phyloP scores from a whole-genome alignment of 108 stramenopile species.

The Schizochytrium sp. region DNA sequence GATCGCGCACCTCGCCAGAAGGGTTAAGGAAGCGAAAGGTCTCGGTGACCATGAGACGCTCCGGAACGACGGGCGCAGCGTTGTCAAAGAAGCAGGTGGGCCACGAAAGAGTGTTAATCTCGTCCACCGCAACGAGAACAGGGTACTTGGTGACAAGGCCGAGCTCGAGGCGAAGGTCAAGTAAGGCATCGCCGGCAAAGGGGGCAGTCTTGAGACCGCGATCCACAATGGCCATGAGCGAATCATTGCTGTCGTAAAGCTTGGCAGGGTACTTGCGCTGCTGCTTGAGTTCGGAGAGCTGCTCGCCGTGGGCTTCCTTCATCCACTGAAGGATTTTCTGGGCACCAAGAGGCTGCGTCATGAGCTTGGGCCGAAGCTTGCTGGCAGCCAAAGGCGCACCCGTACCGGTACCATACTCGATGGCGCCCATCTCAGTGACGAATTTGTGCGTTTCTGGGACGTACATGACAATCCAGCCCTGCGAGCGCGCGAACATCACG shows the following conservation, averaged over 20 bases:
- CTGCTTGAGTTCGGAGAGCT: background rate
- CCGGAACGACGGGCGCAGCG: background rate
- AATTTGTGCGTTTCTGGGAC: background rate
- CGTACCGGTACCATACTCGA: background rate
- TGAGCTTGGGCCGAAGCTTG: background rate
- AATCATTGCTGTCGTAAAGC: background rate
- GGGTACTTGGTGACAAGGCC: background rate
- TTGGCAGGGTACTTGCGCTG: background rate
- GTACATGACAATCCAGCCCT: conserved; percentile 23
- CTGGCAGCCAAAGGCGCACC: background rate
- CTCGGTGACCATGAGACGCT: background rate
- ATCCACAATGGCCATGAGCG: background rate
- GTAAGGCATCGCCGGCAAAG: background rate
- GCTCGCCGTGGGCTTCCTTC: background rate
- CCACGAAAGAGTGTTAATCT: background rate
- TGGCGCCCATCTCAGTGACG: background rate
- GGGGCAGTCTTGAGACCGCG: conserved; percentile 1
- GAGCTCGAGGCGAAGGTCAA: conserved; percentile 15
- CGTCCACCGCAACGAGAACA: conserved; percentile 25
- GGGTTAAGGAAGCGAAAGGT: background rate
- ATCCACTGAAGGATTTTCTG: background rate
- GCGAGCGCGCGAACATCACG: background rate
- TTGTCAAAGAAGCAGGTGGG: background rate
- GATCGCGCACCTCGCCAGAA: background rate
- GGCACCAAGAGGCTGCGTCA: background rate